Conservation (phyloP, 495 filamentous ascomycete genomes). For the Trichoderma reesei region DNA sequence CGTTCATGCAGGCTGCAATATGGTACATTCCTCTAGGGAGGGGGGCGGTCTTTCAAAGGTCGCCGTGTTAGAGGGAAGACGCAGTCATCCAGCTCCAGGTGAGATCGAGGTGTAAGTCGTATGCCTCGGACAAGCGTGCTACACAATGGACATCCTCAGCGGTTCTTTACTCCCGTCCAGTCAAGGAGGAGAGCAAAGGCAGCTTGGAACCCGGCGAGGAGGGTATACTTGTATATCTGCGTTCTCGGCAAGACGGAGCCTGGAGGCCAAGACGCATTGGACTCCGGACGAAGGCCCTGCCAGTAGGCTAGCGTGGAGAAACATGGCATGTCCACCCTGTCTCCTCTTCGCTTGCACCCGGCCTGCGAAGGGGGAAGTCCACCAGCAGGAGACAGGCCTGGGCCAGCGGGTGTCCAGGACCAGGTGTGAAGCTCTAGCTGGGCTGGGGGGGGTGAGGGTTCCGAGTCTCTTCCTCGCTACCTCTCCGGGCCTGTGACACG, state of each 20-base stretch:
- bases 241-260: neutral
- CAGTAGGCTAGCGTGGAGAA: neutral
- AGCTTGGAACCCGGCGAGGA: conserved; percentile 1
- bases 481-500: conserved; percentile 6
- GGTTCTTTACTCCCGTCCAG: conserved; percentile 1
- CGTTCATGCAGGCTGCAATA: conserved; percentile 38
- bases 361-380: neutral
- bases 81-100: conserved; percentile 5
- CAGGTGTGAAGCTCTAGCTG: conserved; percentile 1
- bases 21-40: conserved; percentile 34
- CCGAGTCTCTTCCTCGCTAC: too few relatives aligned
- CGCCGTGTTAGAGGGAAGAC: conserved; percentile 20
- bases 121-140: neutral
- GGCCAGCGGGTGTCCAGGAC: too few relatives aligned
- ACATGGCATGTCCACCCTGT: conserved; percentile 5
- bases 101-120: neutral
- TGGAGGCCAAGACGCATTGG: neutral
- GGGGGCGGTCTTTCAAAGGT: too few relatives aligned
- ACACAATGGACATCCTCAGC: neutral
- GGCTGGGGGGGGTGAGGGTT: too few relatives aligned
- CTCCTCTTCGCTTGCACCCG: conserved; percentile 7
- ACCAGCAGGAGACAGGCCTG: neutral
- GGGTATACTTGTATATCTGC: conserved; percentile 14
- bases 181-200: neutral
- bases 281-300: neutral